Percentiles rank a stretch among this genome's conserved stretches.
phyloP scores from a whole-genome alignment of 2,329 filamentous ascomycete genomes.

The Fusarium incarnatum region DNA sequence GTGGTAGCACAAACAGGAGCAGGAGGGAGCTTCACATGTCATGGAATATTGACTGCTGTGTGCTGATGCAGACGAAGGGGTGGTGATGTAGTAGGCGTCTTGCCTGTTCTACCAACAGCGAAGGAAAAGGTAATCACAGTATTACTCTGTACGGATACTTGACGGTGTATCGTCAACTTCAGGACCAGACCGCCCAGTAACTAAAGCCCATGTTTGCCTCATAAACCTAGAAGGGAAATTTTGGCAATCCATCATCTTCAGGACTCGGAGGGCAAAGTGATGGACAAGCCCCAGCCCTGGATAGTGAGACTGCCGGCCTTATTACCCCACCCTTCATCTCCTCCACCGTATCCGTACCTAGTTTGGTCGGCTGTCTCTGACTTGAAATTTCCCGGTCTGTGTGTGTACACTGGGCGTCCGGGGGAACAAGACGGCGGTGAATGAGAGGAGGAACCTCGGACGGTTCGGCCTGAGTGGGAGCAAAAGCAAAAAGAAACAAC shows the following conservation, averaged over 20 bases:
- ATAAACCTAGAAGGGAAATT: not conserved
- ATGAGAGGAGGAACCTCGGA: constrained; percentile 25
- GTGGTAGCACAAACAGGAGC: constrained; percentile 14
- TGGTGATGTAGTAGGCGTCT: constrained; percentile 13
- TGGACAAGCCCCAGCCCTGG: constrained; percentile 16
- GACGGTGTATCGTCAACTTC: not conserved
- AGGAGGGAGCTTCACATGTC: constrained; percentile 2
- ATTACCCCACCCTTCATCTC: constrained; percentile 13
- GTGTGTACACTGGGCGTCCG: constrained; percentile 14
- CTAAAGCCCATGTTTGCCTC: not conserved
- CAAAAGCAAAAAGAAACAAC: constrained; percentile 3
- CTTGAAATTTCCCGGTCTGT: constrained; percentile 16
- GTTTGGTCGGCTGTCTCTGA: constrained; percentile 10
- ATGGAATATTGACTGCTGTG: constrained; percentile 8
- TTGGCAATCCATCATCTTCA: not conserved
- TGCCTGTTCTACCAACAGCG: constrained; percentile 17
- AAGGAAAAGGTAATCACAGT: constrained; percentile 8
- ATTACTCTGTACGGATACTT: not conserved
- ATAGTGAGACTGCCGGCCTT: constrained; percentile 18
- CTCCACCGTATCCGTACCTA: not conserved
- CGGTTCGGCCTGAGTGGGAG: constrained; percentile 15
- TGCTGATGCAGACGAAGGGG: constrained; percentile 10
- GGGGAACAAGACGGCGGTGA: constrained; percentile 35
- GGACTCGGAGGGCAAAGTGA: constrained; percentile 1
- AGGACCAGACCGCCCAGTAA: not conserved